Conservation (phyloP, 805 yeast species). For the Suhomyces emberorum region DNA sequence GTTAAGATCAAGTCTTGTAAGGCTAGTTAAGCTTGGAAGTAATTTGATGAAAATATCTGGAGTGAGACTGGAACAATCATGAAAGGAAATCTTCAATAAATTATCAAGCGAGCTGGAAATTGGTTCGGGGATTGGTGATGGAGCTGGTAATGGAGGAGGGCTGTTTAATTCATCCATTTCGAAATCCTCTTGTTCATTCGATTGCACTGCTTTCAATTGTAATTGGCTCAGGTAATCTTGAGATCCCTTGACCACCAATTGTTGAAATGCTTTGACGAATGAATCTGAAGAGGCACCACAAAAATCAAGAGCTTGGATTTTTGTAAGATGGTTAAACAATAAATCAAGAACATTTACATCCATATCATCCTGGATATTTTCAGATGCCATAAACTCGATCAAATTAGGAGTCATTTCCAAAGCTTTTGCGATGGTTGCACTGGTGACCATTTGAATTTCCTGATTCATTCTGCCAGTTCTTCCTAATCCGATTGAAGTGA, state of each 20-base stretch:
- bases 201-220: conserved; percentile 6
- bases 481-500: conserved; percentile 87
- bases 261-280: conserved; percentile 58
- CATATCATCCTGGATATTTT: conserved; percentile 80
- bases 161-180: conserved; percentile 1
- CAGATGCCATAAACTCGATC: conserved; percentile 77
- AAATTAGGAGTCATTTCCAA: conserved; percentile 62
- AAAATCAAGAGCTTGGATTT: conserved; percentile 72
- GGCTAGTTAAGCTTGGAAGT: conserved; percentile 52
- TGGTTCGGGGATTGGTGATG: neutral
- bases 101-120: conserved; percentile 9
- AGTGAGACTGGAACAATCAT: conserved; percentile 81
- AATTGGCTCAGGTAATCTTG: conserved; percentile 8
- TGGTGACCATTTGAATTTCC: conserved; percentile 87
- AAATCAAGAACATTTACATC: conserved; percentile 53
- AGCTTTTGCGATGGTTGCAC: conserved; percentile 63
- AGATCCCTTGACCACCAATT: conserved; percentile 25
- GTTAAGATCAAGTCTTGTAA: conserved; percentile 71
- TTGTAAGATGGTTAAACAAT: conserved; percentile 52
- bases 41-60: conserved; percentile 52
- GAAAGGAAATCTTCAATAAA: conserved; percentile 61
- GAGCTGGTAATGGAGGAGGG: conserved; percentile 4
- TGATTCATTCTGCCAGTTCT: conserved; percentile 86
- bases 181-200: conserved; percentile 1
- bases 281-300: conserved; percentile 77